Conservation (phyloP, 768 basidiomycete genomes). For the Obba rivulosa region DNA sequence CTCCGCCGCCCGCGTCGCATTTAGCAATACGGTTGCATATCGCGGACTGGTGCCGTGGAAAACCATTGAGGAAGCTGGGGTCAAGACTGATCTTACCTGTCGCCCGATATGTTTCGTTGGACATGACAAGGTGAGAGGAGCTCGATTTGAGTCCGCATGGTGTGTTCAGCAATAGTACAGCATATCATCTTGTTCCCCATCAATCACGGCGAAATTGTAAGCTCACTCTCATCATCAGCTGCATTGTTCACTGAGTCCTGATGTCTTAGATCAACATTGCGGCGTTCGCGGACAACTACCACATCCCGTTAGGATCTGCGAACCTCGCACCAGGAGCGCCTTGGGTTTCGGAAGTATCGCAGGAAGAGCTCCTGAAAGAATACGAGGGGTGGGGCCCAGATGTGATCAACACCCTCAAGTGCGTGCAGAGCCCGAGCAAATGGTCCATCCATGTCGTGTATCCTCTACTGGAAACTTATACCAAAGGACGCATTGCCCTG, state of each 20-base stretch:
- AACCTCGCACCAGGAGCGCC: constrained; percentile 3
- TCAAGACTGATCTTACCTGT: constrained; percentile 32
- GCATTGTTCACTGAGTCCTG: not conserved
- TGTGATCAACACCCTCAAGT: constrained; percentile 33
- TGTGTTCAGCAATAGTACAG: constrained; percentile 21
- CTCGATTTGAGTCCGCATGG: not conserved
- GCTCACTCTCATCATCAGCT: not conserved
- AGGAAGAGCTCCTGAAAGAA: constrained; percentile 37
- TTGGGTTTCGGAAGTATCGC: constrained; percentile 38
- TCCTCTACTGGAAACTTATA: constrained; percentile 40
- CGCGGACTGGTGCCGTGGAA: constrained; percentile 41
- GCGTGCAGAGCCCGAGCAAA: constrained; percentile 40
- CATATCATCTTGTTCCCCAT: constrained; percentile 52
- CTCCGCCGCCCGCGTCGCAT: constrained; percentile 25
- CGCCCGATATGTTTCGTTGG: constrained; percentile 41
- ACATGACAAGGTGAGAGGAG: constrained; percentile 22
- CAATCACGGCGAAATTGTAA: constrained; percentile 36
- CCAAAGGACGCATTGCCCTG: constrained; percentile 41
- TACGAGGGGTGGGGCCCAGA: constrained; percentile 45
- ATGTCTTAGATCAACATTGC: constrained; percentile 38
- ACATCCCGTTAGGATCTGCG: constrained; percentile 15
- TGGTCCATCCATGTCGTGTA: constrained; percentile 48
- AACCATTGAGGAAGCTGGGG: constrained; percentile 34
- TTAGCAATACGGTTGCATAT: constrained; percentile 44
- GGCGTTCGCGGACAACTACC: constrained; percentile 32